phyloP scores from a whole-genome alignment of 257 asterid species.

The Solanum pimpinellifolium region DNA sequence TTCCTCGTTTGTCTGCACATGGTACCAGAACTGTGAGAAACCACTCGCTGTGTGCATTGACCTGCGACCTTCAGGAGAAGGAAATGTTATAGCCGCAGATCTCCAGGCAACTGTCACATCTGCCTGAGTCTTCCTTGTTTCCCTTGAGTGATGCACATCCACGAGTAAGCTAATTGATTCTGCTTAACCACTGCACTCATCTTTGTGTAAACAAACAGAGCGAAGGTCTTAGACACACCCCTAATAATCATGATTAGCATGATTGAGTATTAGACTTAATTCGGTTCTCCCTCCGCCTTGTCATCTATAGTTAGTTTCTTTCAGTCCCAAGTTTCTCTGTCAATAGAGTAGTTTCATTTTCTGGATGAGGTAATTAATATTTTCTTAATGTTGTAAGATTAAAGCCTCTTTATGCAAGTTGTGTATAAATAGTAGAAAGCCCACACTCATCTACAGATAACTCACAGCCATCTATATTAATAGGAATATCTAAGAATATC shows the following conservation, averaged over 20 bases:
- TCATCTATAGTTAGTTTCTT: neutral
- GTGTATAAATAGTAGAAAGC: neutral
- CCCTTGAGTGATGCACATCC: neutral
- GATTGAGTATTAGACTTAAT: neutral
- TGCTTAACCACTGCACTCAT: neutral
- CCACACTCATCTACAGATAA: neutral
- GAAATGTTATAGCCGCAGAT: neutral
- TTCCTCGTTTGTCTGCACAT: neutral
- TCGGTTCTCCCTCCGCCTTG: accelerated
- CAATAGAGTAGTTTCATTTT: neutral
- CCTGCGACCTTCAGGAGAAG: neutral
- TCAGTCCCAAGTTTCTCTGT: neutral
- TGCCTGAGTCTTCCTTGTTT: neutral
- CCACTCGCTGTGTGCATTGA: neutral
- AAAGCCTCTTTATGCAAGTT: neutral
- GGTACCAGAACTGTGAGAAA: neutral
- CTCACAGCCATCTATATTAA: neutral
- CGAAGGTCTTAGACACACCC: neutral
- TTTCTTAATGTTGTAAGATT: neutral
- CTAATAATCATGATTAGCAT: neutral
- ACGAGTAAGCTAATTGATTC: neutral
- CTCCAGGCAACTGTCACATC: neutral
- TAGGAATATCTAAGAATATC: neutral
- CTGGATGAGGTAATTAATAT: neutral
- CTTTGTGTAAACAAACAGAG: neutral